phyloP scores from a whole-genome alignment of 345 rosid species.

The Gossypium arboreum region DNA sequence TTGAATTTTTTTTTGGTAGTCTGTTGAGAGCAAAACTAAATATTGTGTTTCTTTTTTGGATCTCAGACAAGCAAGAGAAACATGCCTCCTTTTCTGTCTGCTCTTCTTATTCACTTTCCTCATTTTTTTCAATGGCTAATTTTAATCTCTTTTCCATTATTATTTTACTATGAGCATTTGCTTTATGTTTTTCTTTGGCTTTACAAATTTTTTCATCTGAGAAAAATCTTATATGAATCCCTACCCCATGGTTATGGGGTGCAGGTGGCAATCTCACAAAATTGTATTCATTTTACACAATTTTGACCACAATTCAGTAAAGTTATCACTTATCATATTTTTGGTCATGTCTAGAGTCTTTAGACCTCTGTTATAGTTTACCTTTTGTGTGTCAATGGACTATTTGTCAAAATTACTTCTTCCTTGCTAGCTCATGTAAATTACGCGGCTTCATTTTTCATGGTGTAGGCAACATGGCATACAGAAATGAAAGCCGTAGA shows the following conservation, averaged over 20 bases:
- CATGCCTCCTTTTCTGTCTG: not conserved
- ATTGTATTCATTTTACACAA: not conserved
- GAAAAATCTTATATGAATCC: not conserved
- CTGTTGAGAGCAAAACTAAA: not conserved
- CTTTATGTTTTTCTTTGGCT: not conserved
- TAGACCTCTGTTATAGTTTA: not conserved
- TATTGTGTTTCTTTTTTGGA: not conserved
- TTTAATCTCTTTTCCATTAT: not conserved
- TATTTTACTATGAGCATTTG: not conserved
- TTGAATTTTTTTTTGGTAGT: not conserved
- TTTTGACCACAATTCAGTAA: not conserved
- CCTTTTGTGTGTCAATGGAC: not conserved
- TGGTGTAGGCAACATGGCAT: slow-evolving; percentile 68
- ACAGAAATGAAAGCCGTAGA: slow-evolving; percentile 95
- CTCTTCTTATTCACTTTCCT: not conserved
- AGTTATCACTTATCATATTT: not conserved
- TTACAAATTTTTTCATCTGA: not conserved
- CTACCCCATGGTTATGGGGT: not conserved
- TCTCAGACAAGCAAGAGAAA: not conserved
- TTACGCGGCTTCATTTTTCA: not conserved
- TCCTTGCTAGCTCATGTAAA: not conserved
- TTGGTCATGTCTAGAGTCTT: not conserved
- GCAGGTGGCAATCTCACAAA: no score
- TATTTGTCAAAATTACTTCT: not conserved
- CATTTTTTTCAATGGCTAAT: not conserved